These are phyloP conservation scores for Coriaria nepalensis DNA, from an alignment of 306 rosid species.

Conservation along the genomic window DNA sequence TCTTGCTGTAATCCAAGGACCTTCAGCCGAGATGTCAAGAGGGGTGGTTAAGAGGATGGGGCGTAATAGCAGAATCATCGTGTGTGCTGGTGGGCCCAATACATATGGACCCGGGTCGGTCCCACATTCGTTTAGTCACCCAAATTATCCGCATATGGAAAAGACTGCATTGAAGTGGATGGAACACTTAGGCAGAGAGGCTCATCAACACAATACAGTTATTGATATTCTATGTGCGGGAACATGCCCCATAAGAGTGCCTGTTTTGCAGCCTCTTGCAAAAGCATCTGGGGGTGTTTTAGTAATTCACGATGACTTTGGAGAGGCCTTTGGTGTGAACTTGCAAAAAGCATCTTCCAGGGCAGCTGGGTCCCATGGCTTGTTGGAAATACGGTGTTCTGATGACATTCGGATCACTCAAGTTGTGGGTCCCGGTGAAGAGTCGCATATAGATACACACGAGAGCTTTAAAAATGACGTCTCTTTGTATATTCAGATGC, in stretches of 20 bases:
- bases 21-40: conserved; percentile 86
- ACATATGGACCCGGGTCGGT: conserved; percentile 96
- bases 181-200: conserved; percentile 83
- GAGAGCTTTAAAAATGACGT: conserved; percentile 64
- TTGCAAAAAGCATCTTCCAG: conserved; percentile 91
- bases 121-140: conserved; percentile 79
- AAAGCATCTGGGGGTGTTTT: conserved; percentile 93
- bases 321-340: conserved; percentile 99
- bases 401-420: conserved; percentile 75
- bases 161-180: conserved; percentile 85
- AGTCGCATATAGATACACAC: conserved; percentile 68
- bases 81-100: conserved; percentile 93
- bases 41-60: conserved; percentile 83
- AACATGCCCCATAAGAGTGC: conserved; percentile 92
- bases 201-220: conserved; percentile 58
- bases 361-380: conserved; percentile 85
- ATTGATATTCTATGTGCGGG: conserved; percentile 97
- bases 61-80: conserved; percentile 77
- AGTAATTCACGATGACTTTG: conserved; percentile 95
- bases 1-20: conserved; percentile 86
- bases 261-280: conserved; percentile 89
- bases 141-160: conserved; percentile 90
- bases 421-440: conserved; percentile 92
- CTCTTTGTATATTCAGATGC: conserved; percentile 74
- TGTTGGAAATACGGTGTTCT: conserved; percentile 70